phyloP scores from a whole-genome alignment of 2,329 filamentous ascomycete genomes.

The Hyphodiscus sp. region DNA sequence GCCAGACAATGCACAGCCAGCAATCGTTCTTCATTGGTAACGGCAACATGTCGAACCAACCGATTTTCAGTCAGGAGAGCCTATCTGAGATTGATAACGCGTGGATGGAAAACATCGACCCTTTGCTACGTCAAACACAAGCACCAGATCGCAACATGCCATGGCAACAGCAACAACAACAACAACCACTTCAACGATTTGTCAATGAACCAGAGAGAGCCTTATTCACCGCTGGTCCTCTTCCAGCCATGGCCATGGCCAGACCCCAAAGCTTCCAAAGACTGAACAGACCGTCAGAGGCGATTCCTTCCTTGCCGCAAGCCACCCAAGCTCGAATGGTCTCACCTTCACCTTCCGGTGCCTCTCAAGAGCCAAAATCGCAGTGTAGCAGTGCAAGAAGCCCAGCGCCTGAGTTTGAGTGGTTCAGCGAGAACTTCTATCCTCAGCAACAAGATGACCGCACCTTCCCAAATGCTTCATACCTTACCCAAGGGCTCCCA shows the following conservation, averaged over 20 bases:
- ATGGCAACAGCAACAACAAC: constrained; percentile 9
- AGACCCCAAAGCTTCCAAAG: neutral
- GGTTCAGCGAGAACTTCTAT: constrained; percentile 14
- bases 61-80: constrained; percentile 8
- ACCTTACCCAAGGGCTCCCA: constrained; percentile 7
- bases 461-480: constrained; percentile 1
- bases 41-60: constrained; percentile 1
- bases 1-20: neutral
- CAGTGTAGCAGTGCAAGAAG: constrained; percentile 18
- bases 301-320: constrained; percentile 15
- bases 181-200: constrained; percentile 17
- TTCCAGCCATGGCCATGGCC: neutral
- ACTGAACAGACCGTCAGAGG: constrained; percentile 5
- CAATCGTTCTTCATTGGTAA: constrained; percentile 8
- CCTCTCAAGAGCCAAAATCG: constrained; percentile 19
- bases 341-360: constrained; percentile 19
- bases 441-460: constrained; percentile 12
- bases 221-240: constrained; percentile 11
- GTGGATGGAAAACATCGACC: constrained; percentile 17
- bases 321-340: constrained; percentile 9
- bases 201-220: constrained; percentile 13
- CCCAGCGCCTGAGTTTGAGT: constrained; percentile 17
- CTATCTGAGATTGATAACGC: constrained; percentile 4
- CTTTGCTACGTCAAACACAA: constrained; percentile 7
- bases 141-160: neutral